These are phyloP conservation scores for Aspergillus sparsus DNA, from an alignment of 495 filamentous ascomycete species.

Conservation along the genomic window DNA sequence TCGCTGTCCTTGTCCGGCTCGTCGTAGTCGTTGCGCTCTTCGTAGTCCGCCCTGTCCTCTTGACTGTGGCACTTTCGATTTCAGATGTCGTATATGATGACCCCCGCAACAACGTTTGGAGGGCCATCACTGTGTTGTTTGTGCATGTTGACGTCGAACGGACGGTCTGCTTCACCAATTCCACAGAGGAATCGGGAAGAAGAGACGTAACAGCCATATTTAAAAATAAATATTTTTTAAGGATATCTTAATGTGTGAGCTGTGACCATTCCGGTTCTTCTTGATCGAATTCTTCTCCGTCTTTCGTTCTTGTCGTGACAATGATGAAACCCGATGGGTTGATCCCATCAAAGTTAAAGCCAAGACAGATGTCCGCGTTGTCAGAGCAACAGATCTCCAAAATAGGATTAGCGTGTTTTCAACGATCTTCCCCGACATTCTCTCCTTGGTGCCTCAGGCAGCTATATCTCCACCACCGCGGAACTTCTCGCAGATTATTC, in stretches of 20 bases:
- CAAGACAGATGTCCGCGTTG: conserved; percentile 35
- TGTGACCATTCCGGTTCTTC: not conserved
- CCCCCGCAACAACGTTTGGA: conserved; percentile 47
- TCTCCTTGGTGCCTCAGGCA: conserved; percentile 18
- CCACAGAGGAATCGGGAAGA: conserved; percentile 37
- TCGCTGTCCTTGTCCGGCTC: conserved; percentile 37
- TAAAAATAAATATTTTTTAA: conserved; percentile 9
- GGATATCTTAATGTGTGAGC: conserved; percentile 16
- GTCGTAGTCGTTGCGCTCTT: conserved; percentile 28
- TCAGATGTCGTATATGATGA: conserved; percentile 29
- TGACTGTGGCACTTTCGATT: conserved; percentile 23
- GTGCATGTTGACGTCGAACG: conserved; percentile 52
- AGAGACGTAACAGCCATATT: conserved; percentile 45
- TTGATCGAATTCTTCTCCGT: not conserved
- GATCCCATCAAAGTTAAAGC: conserved; percentile 4
- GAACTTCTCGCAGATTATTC: conserved; percentile 7
- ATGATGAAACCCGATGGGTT: not conserved
- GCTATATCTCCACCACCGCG: not conserved
- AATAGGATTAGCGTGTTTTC: conserved; percentile 25
- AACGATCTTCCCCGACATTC: conserved; percentile 6
- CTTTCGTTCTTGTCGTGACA: not conserved
- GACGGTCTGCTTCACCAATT: conserved; percentile 51
- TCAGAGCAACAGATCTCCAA: conserved; percentile 40
- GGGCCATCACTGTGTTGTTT: conserved; percentile 45
- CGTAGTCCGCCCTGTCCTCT: conserved; percentile 21